These are phyloP conservation scores for Oryza meridionalis DNA, from an alignment of 176 grass and related monocot genomes.

Conservation along the genomic window DNA sequence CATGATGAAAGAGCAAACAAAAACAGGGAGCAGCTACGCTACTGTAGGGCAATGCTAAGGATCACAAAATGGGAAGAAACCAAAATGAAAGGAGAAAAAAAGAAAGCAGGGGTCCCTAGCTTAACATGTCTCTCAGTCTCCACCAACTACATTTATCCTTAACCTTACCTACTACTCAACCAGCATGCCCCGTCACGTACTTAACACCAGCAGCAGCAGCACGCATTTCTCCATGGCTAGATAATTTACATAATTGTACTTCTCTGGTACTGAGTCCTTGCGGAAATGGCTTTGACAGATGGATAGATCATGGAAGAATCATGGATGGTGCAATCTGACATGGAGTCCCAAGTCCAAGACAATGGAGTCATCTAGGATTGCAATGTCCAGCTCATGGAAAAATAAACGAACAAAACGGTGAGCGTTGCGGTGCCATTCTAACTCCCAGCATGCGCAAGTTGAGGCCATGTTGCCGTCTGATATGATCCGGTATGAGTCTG, in stretches of 20 bases:
- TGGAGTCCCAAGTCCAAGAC: not conserved
- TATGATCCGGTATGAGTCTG: slow-evolving; percentile 77
- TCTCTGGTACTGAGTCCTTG: slow-evolving; percentile 13
- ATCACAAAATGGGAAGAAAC: slow-evolving; percentile 39
- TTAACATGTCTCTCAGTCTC: slow-evolving; percentile 49
- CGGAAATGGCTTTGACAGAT: slow-evolving; percentile 20
- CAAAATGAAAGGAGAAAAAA: slow-evolving; percentile 24
- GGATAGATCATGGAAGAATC: not conserved
- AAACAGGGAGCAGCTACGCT: slow-evolving; percentile 52
- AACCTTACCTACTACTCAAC: slow-evolving; percentile 32
- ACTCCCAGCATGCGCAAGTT: slow-evolving; percentile 59
- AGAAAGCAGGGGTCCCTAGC: slow-evolving; percentile 23
- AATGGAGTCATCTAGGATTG: not conserved
- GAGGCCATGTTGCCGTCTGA: slow-evolving; percentile 66
- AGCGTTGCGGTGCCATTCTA: slow-evolving; percentile 14
- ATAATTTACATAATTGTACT: slow-evolving; percentile 61
- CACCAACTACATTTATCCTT: slow-evolving; percentile 31
- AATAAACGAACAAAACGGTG: slow-evolving; percentile 41
- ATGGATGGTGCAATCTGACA: not conserved
- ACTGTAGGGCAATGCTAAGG: slow-evolving; percentile 27
- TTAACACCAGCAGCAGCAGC: slow-evolving; percentile 31
- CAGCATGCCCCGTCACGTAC: slow-evolving; percentile 35
- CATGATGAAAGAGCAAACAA: slow-evolving; percentile 50
- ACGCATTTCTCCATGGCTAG: slow-evolving; percentile 36
- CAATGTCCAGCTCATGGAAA: not conserved